Evolutionary conservation across 140 eudicot species (phyloP), one percentile per base, ranked within the genome.

Genomic region (Senecio squalidus): DNA sequence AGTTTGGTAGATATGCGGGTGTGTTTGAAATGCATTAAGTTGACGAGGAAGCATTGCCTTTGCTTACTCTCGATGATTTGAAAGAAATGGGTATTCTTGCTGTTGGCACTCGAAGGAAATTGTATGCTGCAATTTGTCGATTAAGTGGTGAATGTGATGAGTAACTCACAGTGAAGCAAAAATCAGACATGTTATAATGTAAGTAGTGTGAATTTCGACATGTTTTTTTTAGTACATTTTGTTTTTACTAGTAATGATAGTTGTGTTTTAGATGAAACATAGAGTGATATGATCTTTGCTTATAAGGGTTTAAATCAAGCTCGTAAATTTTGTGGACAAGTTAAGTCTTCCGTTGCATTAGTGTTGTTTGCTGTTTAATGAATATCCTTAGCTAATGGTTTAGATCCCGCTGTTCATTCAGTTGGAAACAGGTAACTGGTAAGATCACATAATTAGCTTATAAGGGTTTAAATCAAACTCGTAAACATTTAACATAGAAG

Each of bases 61-160:
- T 78, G 52, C 74, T 78, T 51, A 78, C 84, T 48, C 58, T 73
- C 34, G 80, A 73, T 48, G 80, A 78, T 68, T 24, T 78, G 44
- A 68, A 64, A 60, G 84, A 78, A 55, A 78, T 73, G 80, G 80
- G 80, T n/a, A 69, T 78, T 66, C 47, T 39, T 68, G 80, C 84
- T 68, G 76, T 78, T 44, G 84, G 80, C 21, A 39, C 73, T 22
- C 64, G 76, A 31, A 51, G 80, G 69, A 78, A 78, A 69, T 44
- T 78, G 73, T 78, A 67, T 55, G 74, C 67, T 57, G 84, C 76
- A 18, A 78, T 78, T 50, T 58, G 66, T 30, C 62, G 53, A 63
- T 62, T 73, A 31, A 68, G 36, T 43, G 70, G 63, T 27, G n/a
- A n/a, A n/a, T n/a, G n/a, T n/a, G n/a, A n/a, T n/a, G 17, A 51